Evolutionary conservation across 192 early-diverging fungal genomes (phyloP).

Genomic region (Entomortierella chlamydospora): DNA sequence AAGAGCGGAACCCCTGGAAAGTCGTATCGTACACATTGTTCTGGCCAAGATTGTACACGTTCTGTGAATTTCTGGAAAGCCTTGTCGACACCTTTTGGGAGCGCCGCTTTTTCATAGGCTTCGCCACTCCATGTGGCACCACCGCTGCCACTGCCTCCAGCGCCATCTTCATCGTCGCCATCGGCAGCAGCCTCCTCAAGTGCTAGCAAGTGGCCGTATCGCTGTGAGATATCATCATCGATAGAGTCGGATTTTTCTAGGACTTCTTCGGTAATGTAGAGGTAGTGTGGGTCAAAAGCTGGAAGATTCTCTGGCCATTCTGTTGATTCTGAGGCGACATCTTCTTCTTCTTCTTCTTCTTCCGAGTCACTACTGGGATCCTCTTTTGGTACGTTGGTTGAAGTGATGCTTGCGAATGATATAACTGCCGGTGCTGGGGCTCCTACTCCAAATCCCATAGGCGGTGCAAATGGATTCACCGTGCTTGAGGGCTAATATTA

Average conservation of each 20-base stretch:
- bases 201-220: constrained; percentile 61
- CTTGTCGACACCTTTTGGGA: constrained; percentile 81
- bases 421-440: constrained; percentile 7
- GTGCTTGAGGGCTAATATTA: constrained; percentile 16
- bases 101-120: constrained; percentile 78
- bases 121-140: constrained; percentile 78
- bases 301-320: constrained; percentile 47
- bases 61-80: constrained; percentile 86
- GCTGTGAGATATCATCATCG: constrained; percentile 47
- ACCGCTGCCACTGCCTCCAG: background rate
- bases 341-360: constrained; percentile 32
- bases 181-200: constrained; percentile 52
- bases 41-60: constrained; percentile 75
- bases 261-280: constrained; percentile 67
- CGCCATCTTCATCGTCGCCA: constrained; percentile 24
- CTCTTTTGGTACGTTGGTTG: constrained; percentile 26
- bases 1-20: constrained; percentile 77
- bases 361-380: constrained; percentile 27
- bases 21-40: constrained; percentile 87
- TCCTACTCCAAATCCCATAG: constrained; percentile 28
- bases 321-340: constrained; percentile 24
- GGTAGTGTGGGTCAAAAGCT: constrained; percentile 61
- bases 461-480: constrained; percentile 33
- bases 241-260: constrained; percentile 53
- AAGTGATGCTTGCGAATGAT: constrained; percentile 31